Percentiles rank a stretch among this genome's conserved stretches.
These are phyloP conservation scores for Colletotrichum sp. DNA, from an alignment of 2,329 filamentous ascomycete species.

Conservation along the genomic window DNA sequence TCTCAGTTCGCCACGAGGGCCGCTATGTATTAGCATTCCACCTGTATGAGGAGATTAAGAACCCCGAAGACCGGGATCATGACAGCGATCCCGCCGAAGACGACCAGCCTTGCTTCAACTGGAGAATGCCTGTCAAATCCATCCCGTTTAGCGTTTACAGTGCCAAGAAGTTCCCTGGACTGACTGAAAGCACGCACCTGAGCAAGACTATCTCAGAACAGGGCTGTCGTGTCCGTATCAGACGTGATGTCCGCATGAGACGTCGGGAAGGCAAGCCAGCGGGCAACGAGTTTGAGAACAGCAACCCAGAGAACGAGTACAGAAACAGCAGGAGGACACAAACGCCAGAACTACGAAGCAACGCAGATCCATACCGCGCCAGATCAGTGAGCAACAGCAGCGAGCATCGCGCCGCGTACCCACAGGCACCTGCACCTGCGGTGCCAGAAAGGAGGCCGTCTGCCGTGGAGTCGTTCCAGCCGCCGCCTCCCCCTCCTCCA, in stretches of 20 bases:
- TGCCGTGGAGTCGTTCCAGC: slow-evolving; percentile 48
- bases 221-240: slow-evolving; percentile 93
- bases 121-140: slow-evolving; percentile 90
- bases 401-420: slow-evolving; percentile 49
- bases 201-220: slow-evolving; percentile 95
- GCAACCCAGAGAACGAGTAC: slow-evolving; percentile 68
- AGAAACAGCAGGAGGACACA: slow-evolving; percentile 35
- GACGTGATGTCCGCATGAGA: slow-evolving; percentile 92
- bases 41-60: slow-evolving; percentile 92
- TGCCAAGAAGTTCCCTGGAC: slow-evolving; percentile 97
- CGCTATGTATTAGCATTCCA: slow-evolving; percentile 91
- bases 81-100: slow-evolving; percentile 39
- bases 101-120: slow-evolving; percentile 71
- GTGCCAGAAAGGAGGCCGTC: slow-evolving; percentile 51
- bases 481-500: slow-evolving; percentile 41
- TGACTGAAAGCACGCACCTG: slow-evolving; percentile 86
- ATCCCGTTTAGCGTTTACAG: slow-evolving; percentile 87
- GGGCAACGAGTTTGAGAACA: slow-evolving; percentile 55
- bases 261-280: slow-evolving; percentile 75
- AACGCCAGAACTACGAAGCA: slow-evolving; percentile 23
- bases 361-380: slow-evolving; percentile 43
- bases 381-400: slow-evolving; percentile 67
- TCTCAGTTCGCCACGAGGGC: slow-evolving; percentile 95
- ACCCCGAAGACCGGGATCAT: slow-evolving; percentile 77
- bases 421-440: slow-evolving; percentile 17